Conservation (phyloP, 352 stramenopile species). For the Phytophthora kernoviae region DNA sequence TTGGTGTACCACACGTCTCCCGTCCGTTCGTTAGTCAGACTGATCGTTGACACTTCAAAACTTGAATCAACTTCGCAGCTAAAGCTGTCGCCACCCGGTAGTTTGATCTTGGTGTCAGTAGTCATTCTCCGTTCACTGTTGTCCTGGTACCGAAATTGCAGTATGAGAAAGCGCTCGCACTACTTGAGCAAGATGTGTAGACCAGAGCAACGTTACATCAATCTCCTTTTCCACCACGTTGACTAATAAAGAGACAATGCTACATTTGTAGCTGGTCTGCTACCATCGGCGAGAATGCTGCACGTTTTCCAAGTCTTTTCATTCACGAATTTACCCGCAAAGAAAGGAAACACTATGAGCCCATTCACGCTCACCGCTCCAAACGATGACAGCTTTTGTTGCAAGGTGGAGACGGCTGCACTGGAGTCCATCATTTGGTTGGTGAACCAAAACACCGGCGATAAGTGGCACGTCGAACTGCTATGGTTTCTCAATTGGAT, state of each 20-base stretch:
- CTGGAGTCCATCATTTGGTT: conserved; percentile 8
- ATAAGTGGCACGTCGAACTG: conserved; percentile 11
- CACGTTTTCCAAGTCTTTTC: neutral
- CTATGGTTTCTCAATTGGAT: neutral
- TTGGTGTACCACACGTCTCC: neutral
- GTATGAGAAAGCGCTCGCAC: neutral
- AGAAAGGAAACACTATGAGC: neutral
- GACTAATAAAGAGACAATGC: no score
- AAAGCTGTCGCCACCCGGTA: neutral
- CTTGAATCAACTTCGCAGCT: neutral
- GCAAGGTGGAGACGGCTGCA: conserved; percentile 5
- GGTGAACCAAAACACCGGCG: conserved; percentile 10
- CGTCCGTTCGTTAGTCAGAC: neutral
- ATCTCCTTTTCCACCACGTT: neutral
- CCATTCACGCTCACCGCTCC: neutral
- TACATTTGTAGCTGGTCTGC: no score
- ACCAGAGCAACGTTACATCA: no score
- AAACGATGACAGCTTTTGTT: conserved; percentile 2
- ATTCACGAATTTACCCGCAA: neutral
- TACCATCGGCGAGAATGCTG: no score
- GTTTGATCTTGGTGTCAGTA: neutral
- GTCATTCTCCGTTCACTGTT: neutral
- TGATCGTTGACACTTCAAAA: neutral
- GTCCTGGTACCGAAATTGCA: no score
- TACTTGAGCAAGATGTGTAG: no score